Percentiles rank a stretch among this genome's conserved stretches.
Evolutionary conservation across 1,139 yeast species (phyloP).

Genomic region (Saccharomyces hybrid): DNA sequence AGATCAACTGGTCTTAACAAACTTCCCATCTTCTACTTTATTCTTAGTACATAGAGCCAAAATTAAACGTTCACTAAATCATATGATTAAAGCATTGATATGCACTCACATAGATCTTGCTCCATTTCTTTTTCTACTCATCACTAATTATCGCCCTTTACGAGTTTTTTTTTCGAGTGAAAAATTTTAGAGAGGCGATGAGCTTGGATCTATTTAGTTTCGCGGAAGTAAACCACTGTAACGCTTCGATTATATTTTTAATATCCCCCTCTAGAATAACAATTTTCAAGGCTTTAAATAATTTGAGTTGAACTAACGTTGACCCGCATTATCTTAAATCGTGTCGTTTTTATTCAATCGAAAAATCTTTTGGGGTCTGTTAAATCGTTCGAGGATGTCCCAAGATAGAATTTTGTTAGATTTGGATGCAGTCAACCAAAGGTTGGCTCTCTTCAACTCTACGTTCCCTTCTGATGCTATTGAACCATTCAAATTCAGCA

Average conservation of each 20-base stretch:
- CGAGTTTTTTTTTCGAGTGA: constrained; percentile 1
- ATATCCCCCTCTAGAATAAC: too few species aligned
- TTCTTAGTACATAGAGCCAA: not conserved
- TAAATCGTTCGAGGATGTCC: constrained; percentile 9
- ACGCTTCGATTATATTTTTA: not conserved
- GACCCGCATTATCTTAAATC: not conserved
- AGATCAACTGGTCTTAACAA: constrained; percentile 26
- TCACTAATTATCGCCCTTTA: not conserved
- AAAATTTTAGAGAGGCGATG: constrained; percentile 17
- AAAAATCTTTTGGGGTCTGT: not conserved
- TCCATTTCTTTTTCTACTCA: not conserved
- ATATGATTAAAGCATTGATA: not conserved
- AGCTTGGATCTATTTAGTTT: constrained; percentile 8
- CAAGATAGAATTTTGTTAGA: constrained; percentile 24
- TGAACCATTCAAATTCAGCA: constrained; percentile 16
- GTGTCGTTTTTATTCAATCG: not conserved
- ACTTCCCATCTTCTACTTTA: not conserved
- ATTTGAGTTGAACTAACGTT: too few species aligned
- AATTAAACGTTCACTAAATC: not conserved
- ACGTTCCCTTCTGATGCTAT: constrained; percentile 18
- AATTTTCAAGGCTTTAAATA: too few species aligned
- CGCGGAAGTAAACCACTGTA: constrained; percentile 4
- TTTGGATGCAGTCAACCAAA: constrained; percentile 20
- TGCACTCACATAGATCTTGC: not conserved
- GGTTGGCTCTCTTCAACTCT: constrained; percentile 21